Conservation (phyloP, 345 rosid species). For the Chamaenerion angustifolium region DNA sequence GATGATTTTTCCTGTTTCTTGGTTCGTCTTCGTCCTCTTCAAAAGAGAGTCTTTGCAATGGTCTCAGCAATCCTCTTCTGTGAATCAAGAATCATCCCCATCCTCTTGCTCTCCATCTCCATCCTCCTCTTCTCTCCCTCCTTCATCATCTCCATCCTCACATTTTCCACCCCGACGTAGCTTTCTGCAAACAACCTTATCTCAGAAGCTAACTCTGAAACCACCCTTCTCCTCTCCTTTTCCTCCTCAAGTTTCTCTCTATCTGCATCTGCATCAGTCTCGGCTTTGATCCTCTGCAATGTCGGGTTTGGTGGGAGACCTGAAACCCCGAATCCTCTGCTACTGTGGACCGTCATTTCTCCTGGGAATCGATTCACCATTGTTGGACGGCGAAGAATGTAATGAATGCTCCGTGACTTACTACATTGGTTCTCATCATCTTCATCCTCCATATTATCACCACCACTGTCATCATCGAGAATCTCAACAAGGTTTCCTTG, state of each 20-base stretch:
- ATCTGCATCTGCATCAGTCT: conserved; percentile 10
- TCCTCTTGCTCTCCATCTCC: conserved; percentile 58
- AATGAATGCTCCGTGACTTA: conserved; percentile 47
- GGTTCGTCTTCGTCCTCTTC: conserved; percentile 7
- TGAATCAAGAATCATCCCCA: conserved; percentile 38
- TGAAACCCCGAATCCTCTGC: not conserved
- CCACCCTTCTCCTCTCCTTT: conserved; percentile 14
- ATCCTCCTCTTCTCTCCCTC: conserved; percentile 42
- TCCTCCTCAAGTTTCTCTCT: conserved; percentile 5
- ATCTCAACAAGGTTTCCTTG: not conserved
- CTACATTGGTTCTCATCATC: conserved; percentile 21
- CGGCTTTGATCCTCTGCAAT: conserved; percentile 6
- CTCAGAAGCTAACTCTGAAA: conserved; percentile 33
- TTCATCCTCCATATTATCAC: conserved; percentile 14
- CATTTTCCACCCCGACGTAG: conserved; percentile 43
- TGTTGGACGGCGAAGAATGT: conserved; percentile 40
- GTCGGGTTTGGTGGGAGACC: too few species aligned
- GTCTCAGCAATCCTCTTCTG: conserved; percentile 41
- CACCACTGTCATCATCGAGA: conserved; percentile 9
- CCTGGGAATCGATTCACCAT: conserved; percentile 38
- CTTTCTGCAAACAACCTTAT: conserved; percentile 47
- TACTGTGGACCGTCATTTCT: conserved; percentile 10
- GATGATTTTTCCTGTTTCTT: not conserved
- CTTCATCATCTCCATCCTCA: conserved; percentile 51
- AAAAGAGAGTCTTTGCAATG: conserved; percentile 22